A percentile compares a stretch with the other conserved stretches of the same genome.
phyloP scores from a whole-genome alignment of 1,139 yeast genomes.

The Blastobotrys aristatus region DNA sequence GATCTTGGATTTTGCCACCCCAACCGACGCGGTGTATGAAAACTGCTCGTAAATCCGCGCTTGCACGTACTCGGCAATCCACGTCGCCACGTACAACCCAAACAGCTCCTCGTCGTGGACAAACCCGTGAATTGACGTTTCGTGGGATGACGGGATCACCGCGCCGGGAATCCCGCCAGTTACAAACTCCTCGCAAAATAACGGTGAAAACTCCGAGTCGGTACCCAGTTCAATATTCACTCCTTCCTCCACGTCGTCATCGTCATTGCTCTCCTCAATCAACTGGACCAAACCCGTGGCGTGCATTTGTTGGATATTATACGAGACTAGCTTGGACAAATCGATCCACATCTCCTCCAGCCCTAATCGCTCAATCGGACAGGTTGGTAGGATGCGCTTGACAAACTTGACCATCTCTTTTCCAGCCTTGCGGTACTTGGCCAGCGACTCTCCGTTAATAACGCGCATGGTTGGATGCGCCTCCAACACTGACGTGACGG shows the following conservation, averaged over 20 bases:
- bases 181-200: constrained; percentile 29
- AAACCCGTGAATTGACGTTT: constrained; percentile 14
- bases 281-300: constrained; percentile 17
- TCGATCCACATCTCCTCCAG: constrained; percentile 37
- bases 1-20: constrained; percentile 31
- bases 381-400: constrained; percentile 22
- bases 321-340: constrained; percentile 25
- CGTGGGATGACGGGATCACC: constrained; percentile 22
- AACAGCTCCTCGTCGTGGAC: constrained; percentile 1
- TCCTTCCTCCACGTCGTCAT: constrained; percentile 16
- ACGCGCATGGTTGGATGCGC: constrained; percentile 29
- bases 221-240: constrained; percentile 16
- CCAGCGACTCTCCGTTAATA: constrained; percentile 36
- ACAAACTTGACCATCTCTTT: constrained; percentile 30
- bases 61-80: constrained; percentile 24
- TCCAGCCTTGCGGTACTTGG: constrained; percentile 34
- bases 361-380: constrained; percentile 35
- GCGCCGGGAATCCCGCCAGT: constrained; percentile 28
- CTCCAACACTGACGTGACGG: constrained; percentile 25
- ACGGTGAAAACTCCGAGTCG: constrained; percentile 9
- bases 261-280: constrained; percentile 13
- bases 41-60: constrained; percentile 24
- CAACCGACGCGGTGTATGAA: constrained; percentile 35
- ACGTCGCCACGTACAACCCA: constrained; percentile 16
- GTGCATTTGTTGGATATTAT: constrained; percentile 18